A percentile compares a stretch with the other conserved stretches of the same genome.
These are phyloP conservation scores for Zoysia japonica DNA, from an alignment of 176 grass and related monocot species.

Conservation along the genomic window DNA sequence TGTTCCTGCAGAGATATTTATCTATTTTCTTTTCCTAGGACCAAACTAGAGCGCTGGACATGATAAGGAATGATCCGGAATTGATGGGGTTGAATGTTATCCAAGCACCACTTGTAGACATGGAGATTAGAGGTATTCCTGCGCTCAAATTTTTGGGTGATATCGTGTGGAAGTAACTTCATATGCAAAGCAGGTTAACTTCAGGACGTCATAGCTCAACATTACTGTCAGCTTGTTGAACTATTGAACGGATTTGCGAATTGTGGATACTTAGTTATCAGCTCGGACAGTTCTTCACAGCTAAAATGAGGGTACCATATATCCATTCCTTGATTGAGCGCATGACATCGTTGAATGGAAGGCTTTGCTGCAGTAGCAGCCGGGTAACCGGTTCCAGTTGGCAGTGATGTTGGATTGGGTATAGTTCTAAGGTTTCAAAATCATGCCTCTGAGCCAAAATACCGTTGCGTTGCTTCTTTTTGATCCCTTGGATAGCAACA, in stretches of 20 bases:
- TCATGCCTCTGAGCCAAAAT: not conserved
- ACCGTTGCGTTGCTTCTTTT: not conserved
- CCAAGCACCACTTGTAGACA: slow-evolving; percentile 93
- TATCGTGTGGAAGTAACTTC: slow-evolving; percentile 80
- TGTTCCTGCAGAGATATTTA: not conserved
- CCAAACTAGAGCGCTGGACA: slow-evolving; percentile 84
- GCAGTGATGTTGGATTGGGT: not conserved
- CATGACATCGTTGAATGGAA: not conserved
- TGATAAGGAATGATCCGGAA: slow-evolving; percentile 77
- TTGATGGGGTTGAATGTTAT: slow-evolving; percentile 69
- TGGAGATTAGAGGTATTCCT: slow-evolving; percentile 94
- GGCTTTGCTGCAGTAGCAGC: not conserved
- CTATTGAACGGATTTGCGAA: not conserved
- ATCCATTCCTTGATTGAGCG: not conserved
- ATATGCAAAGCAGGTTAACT: not conserved
- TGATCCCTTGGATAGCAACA: not conserved
- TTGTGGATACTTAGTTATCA: not conserved
- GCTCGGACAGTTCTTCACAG: not conserved
- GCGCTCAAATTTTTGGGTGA: slow-evolving; percentile 98
- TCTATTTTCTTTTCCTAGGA: slow-evolving; percentile 56
- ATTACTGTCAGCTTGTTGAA: not conserved
- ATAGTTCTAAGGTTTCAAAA: not conserved
- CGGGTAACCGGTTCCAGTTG: not conserved
- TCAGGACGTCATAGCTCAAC: not conserved
- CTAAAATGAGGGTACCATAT: not conserved